Evolutionary conservation across 768 basidiomycete genomes (phyloP).

Genomic region (Termitomyces sp.): DNA sequence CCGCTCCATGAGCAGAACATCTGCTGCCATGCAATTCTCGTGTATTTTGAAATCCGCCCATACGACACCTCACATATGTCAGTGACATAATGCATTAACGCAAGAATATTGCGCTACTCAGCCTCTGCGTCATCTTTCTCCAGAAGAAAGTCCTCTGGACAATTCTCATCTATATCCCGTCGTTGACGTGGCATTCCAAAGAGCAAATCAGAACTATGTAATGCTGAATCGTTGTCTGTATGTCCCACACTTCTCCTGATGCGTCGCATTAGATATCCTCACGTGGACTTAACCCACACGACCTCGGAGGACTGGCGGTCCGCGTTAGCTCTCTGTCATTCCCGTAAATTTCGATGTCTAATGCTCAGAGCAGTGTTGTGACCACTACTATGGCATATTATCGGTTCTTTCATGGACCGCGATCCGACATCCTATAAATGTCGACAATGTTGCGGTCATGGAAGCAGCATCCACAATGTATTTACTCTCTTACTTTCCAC

Average conservation of each 20-base stretch:
- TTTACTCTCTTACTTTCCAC: slow-evolving; percentile 4
- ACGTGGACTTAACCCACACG: slow-evolving; percentile 1
- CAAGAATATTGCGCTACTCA: neutral
- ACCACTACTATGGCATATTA: slow-evolving; percentile 1
- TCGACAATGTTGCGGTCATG: neutral
- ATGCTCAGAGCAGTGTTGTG: neutral
- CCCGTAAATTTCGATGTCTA: neutral
- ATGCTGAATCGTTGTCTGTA: neutral
- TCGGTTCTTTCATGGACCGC: neutral
- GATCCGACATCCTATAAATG: slow-evolving; percentile 6
- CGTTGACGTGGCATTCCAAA: neutral
- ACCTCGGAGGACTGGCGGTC: slow-evolving; percentile 8
- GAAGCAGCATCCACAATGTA: slow-evolving; percentile 3
- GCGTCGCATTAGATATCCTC: neutral
- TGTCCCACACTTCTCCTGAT: neutral
- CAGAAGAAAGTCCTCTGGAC: neutral
- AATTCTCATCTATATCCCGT: neutral
- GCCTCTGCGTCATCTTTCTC: neutral
- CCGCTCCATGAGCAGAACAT: neutral
- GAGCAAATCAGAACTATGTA: neutral
- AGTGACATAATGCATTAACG: neutral
- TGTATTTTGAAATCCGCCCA: neutral
- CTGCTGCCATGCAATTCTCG: neutral
- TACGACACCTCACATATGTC: neutral
- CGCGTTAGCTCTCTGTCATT: neutral